Evolutionary conservation across 768 basidiomycete species (phyloP).

Genomic region (Cystobasidium tubakii): DNA sequence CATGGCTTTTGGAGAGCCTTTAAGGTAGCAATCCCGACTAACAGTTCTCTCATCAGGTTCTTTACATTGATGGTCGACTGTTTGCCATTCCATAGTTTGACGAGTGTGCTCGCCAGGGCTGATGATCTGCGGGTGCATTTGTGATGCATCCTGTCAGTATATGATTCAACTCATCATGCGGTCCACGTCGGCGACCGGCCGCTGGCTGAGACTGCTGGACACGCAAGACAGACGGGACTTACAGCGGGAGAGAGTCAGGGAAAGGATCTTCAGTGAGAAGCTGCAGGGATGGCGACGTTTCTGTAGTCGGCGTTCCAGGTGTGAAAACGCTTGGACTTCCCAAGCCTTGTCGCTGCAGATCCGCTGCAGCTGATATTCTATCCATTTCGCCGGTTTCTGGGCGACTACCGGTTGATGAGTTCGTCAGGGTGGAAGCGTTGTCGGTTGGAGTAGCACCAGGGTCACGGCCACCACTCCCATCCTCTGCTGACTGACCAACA

Average conservation of each 20-base stretch:
- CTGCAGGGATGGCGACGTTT: constrained; percentile 23
- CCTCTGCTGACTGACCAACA: not conserved
- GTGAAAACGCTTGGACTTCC: not conserved
- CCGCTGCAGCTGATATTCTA: constrained; percentile 1
- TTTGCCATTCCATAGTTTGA: constrained; percentile 33
- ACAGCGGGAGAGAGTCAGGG: constrained; percentile 28
- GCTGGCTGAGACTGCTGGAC: not conserved
- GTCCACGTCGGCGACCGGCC: not conserved
- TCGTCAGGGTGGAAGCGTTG: too few relatives aligned
- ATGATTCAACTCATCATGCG: not conserved
- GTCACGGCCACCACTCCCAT: not conserved
- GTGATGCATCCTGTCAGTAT: not conserved
- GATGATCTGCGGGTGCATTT: constrained; percentile 10
- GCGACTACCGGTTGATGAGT: not conserved
- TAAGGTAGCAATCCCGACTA: not conserved
- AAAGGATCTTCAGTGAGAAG: constrained; percentile 31
- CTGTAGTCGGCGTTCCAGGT: constrained; percentile 25
- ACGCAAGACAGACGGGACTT: not conserved
- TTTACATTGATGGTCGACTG: constrained; percentile 36
- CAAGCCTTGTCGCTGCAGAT: not conserved
- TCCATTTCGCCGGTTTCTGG: not conserved
- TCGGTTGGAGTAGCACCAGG: too few relatives aligned
- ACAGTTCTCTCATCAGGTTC: constrained; percentile 69
- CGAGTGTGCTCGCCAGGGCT: constrained; percentile 26
- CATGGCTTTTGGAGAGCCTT: too few relatives aligned